Conservation (phyloP, 805 yeast genomes). For the Yarrowia deformans region DNA sequence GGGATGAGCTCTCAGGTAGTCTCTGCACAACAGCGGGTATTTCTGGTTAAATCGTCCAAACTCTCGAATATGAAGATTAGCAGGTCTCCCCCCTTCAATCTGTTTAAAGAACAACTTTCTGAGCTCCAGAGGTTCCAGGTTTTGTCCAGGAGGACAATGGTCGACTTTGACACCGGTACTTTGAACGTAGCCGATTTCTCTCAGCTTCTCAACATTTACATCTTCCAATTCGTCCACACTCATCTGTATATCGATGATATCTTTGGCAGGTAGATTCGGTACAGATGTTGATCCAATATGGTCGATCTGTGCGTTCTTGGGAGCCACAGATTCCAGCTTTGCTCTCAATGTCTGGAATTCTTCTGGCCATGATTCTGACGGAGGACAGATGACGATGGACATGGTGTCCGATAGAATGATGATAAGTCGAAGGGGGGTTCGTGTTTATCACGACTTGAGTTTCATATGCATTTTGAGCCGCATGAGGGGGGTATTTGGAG, state of each 20-base stretch:
- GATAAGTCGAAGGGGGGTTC: neutral
- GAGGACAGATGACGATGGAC: neutral
- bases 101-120: slow-evolving; percentile 13
- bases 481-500: too few relatives aligned
- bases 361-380: neutral
- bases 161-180: slow-evolving; percentile 4
- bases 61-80: neutral
- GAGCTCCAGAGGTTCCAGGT: neutral
- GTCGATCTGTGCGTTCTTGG: neutral
- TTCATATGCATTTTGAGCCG: too few relatives aligned
- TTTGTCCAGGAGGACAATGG: slow-evolving; percentile 24
- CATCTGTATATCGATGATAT: slow-evolving; percentile 22
- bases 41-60: slow-evolving; percentile 4
- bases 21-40: slow-evolving; percentile 20
- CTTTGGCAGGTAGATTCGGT: slow-evolving; percentile 6
- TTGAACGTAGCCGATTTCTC: neutral
- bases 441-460: too few relatives aligned
- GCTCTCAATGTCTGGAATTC: slow-evolving; percentile 1
- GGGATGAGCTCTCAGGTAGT: slow-evolving; percentile 11
- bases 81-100: neutral
- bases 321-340: slow-evolving; percentile 11
- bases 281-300: slow-evolving; percentile 30
- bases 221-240: slow-evolving; percentile 1
- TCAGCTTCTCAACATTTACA: neutral
- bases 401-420: neutral